Base-by-base conservation (phyloP, 2,329 filamentous ascomycete genomes). In the Elsinoe ampelina region DNA sequence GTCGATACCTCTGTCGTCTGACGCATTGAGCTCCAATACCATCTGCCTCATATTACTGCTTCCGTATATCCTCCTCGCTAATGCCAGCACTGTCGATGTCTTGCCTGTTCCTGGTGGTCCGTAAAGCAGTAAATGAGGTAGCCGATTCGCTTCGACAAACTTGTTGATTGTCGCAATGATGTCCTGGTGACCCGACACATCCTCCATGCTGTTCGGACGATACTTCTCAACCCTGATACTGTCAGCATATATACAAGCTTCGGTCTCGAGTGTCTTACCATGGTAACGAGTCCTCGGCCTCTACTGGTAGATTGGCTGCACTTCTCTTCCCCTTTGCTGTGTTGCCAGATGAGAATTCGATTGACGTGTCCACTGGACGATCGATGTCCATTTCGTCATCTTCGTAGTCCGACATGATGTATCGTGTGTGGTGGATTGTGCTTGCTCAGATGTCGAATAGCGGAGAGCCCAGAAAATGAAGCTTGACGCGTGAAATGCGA, bases 91-190 rank as follows among this genome's bases (percentile, higher is more conserved):
- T 1, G 93, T 98, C 5, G 92, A 97, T 0, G 93, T 98, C 76
- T 98, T 98, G 65, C 93, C 93, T 0, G 93, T 98, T 59, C 93
- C 93, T 0, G 93, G 93, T 4, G 93, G 93, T 0, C 93, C 93
- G 69, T 98, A 98, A 60, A 98, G 86, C 13, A 98, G 85, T 39
- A 98, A 85, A 76, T 98, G 93, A 6, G 93, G 93, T 55, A 98
- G 80, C 63, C 91, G 83, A 80, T 98, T 97, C 58, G 88, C 82
- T 68, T 97, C 91, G 68, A 98, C 83, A 66, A 98, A 98, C 70
- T 91, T 93, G 78, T 96, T 96, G 75, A 98, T 95, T 1, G 93
- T 98, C 3, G 91, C 85, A 61, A 98, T 83, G 67, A 98, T 97
- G 72, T 98, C 93, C 68, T 96, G 87, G 72, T 98, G 93, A 17